Evolutionary conservation across 2,329 filamentous ascomycete species (phyloP).

Genomic region (Fusarium sp.): DNA sequence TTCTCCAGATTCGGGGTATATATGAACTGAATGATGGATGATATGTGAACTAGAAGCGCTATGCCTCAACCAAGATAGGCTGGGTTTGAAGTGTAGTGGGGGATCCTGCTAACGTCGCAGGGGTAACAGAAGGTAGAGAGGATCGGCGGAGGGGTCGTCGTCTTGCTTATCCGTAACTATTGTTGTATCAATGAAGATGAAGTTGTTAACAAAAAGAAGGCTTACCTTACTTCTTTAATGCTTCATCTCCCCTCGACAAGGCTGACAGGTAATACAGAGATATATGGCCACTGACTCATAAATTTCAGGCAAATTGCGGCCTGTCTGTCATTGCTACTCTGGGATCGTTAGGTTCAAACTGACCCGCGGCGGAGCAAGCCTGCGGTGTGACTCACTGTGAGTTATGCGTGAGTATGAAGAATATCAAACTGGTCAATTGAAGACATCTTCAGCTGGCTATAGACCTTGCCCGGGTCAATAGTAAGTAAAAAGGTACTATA

Average conservation of each 20-base stretch:
- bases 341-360: background rate
- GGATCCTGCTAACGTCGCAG: background rate
- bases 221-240: background rate
- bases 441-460: background rate
- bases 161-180: background rate
- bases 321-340: background rate
- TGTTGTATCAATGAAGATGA: background rate
- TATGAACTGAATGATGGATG: background rate
- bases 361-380: background rate
- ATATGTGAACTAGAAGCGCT: background rate
- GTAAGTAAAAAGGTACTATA: background rate
- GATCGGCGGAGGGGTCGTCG: background rate
- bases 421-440: background rate
- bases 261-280: background rate
- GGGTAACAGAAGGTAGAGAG: background rate
- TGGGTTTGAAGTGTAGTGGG: background rate
- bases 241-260: background rate
- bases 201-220: background rate
- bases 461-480: background rate
- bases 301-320: background rate
- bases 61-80: background rate
- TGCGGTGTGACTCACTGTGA: constrained; percentile 1
- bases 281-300: background rate
- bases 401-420: background rate
- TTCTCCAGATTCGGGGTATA: background rate